Evolutionary conservation across 2,329 filamentous ascomycete species (phyloP).

Genomic region (Fusarium austroafricanum): DNA sequence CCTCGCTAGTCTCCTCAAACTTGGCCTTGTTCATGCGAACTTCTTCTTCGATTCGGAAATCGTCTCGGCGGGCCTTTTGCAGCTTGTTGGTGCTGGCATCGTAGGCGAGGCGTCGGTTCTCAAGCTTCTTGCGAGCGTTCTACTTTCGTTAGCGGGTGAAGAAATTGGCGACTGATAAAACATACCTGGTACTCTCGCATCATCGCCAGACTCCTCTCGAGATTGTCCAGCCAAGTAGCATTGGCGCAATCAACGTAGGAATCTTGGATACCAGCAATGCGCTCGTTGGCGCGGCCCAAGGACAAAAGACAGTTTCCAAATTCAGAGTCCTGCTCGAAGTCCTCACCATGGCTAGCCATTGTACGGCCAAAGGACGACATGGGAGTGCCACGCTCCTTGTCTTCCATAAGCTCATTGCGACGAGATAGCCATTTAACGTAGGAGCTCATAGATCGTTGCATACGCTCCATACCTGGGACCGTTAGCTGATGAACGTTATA

Average conservation of each 20-base stretch:
- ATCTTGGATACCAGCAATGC: conserved; percentile 86
- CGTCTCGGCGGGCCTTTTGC: conserved; percentile 93
- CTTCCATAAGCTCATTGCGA: conserved; percentile 80
- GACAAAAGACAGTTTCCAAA: conserved; percentile 87
- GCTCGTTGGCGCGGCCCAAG: conserved; percentile 87
- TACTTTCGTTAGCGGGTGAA: conserved; percentile 47
- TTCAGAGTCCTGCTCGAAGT: conserved; percentile 90
- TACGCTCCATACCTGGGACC: conserved; percentile 81
- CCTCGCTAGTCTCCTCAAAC: conserved; percentile 94
- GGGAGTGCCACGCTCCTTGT: conserved; percentile 87
- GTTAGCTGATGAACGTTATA: conserved; percentile 16
- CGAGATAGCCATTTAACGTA: conserved; percentile 92
- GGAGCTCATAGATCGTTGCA: conserved; percentile 85
- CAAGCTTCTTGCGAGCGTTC: conserved; percentile 92
- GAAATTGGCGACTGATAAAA: background rate
- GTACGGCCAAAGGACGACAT: conserved; percentile 82
- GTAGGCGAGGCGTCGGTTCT: conserved; percentile 87
- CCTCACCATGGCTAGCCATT: conserved; percentile 90
- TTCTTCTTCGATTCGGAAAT: conserved; percentile 93
- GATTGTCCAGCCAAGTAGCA: conserved; percentile 87
- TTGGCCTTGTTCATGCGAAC: conserved; percentile 91
- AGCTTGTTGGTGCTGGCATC: conserved; percentile 90
- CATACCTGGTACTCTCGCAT: conserved; percentile 97
- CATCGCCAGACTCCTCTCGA: conserved; percentile 89
- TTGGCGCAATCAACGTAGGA: conserved; percentile 82